A percentile compares a stretch with the other conserved stretches of the same genome.
phyloP scores from a whole-genome alignment of 1,284 basidiomycete species.

The Ceratobasidium sp. region DNA sequence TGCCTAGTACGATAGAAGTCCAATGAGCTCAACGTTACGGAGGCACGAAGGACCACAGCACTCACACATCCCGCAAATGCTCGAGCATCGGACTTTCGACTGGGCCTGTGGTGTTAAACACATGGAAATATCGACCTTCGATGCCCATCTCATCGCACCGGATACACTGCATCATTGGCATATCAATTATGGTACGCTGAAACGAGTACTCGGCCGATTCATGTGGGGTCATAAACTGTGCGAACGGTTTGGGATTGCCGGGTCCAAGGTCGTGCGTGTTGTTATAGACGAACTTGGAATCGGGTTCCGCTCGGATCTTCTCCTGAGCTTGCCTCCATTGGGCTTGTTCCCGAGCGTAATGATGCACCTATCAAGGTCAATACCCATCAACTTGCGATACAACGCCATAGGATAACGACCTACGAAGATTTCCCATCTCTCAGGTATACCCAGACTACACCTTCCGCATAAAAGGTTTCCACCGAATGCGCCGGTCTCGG shows the following conservation, averaged over 20 bases:
- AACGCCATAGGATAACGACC: not conserved
- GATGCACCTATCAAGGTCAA: not conserved
- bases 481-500: conserved; percentile 16
- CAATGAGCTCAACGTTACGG: too few relatives aligned
- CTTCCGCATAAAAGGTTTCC: not conserved
- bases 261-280: not conserved
- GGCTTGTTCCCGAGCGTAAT: not conserved
- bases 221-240: not conserved
- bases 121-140: not conserved
- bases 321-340: too few relatives aligned
- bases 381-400: not conserved
- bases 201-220: not conserved
- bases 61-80: conserved; percentile 28
- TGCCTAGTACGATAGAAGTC: not conserved
- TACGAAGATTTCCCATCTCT: conserved; percentile 14
- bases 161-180: too few relatives aligned
- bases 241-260: conserved; percentile 1
- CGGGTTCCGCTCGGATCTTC: too few relatives aligned
- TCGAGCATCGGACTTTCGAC: not conserved
- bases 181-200: not conserved
- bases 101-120: not conserved
- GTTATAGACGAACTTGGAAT: too few relatives aligned
- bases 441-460: not conserved
- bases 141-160: too few relatives aligned
- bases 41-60: not conserved